Evolutionary conservation across 2,329 filamentous ascomycete species (phyloP), one percentile per base, ranked within the genome.

Genomic region (Tolypocladium ophioglossoides): DNA sequence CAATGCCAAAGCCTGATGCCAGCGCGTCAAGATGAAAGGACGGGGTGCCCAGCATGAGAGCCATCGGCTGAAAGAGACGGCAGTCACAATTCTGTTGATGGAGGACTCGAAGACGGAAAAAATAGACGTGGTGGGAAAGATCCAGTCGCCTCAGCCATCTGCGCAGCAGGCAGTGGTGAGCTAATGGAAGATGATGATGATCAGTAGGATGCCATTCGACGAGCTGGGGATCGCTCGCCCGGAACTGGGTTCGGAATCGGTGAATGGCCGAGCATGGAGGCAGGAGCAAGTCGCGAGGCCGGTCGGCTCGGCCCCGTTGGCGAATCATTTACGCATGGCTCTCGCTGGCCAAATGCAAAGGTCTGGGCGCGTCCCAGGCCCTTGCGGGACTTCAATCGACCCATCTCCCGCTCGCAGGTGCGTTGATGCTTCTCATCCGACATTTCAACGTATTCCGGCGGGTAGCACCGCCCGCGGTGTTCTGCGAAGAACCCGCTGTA

Each of bases 361-460:
- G 94, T 99, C 71, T 94, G 88, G 35, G 94, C 91, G 59, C 94
- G 84, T 68, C 83, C 82, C 54, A 99, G 78, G 65, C 92, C 94
- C 62, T 88, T 87, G 63, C 91, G 84, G 68, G 94, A 87, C 71
- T 95, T 92, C 63, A 99, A 83, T 68, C 91, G 91, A 64, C 91
- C 90, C 77, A 99, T 86, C 64, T 95, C 92, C 62, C 90, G 87
- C 75, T 99, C 94, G 69, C 94, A 97, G 46, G 91, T 94, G 64
- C 85, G 85, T 63, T 90, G 88, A 71, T 99, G 91, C 68, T 92
- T 89, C 67, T 92, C 87, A 60, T 88, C 89, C 60, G 85, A 87
- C 94, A 99, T 99, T 71, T 94, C 91, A 56, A 99, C 89, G 67
- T 99, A 99, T 67, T 92, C 91, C 64, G 95, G 91, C 24, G 94